Evolutionary conservation across 306 rosid genomes (phyloP).

Genomic region (Rubus idaeus): DNA sequence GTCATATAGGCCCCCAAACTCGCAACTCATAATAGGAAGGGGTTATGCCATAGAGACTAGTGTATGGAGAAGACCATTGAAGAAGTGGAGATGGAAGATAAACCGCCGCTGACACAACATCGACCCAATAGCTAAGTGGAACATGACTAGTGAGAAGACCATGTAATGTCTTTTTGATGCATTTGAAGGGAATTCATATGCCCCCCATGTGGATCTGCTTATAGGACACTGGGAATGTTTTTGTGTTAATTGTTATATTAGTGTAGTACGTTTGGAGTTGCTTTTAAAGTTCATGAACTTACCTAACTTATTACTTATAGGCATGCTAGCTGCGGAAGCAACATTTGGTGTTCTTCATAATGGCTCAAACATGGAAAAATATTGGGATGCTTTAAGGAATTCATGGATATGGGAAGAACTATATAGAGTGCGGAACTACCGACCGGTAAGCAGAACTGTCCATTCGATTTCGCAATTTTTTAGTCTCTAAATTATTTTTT

Average conservation of each 20-base stretch:
- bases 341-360: constrained; percentile 57
- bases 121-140: too few relatives aligned
- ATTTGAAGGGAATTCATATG: neutral
- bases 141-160: too few relatives aligned
- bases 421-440: constrained; percentile 64
- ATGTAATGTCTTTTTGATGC: neutral
- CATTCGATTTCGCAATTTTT: constrained; percentile 15
- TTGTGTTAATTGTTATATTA: neutral
- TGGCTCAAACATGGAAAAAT: constrained; percentile 61
- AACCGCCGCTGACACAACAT: too few relatives aligned
- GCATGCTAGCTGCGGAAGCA: constrained; percentile 96
- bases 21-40: too few relatives aligned
- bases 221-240: neutral
- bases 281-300: constrained; percentile 3
- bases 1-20: too few relatives aligned
- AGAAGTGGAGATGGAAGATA: too few relatives aligned
- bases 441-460: constrained; percentile 64
- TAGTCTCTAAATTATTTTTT: constrained; percentile 7
- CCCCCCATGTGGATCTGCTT: constrained; percentile 1
- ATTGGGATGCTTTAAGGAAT: constrained; percentile 74
- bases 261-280: neutral
- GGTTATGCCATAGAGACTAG: too few relatives aligned
- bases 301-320: constrained; percentile 35
- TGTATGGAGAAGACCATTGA: too few relatives aligned
- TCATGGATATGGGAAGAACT: constrained; percentile 98